Percentiles rank a stretch among this genome's conserved stretches.
Conservation (phyloP, 2,329 filamentous ascomycete species). For the Cladosporium austrohemisphaericum region DNA sequence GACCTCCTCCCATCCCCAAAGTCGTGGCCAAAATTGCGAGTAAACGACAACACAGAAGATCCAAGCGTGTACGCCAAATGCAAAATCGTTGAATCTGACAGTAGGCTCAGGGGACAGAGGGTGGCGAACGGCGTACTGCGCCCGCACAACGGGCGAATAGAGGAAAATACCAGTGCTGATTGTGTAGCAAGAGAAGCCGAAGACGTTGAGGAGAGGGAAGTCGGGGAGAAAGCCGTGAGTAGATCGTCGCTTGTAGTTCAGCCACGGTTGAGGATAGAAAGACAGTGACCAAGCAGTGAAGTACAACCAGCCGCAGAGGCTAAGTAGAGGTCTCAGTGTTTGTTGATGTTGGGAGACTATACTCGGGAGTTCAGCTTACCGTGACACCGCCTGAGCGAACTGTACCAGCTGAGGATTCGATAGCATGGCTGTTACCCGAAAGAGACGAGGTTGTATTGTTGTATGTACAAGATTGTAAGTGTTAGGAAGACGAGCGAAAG, state of each 20-base stretch:
- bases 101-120: conserved; percentile 70
- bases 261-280: conserved; percentile 86
- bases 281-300: conserved; percentile 64
- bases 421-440: no score
- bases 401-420: conserved; percentile 3
- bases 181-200: conserved; percentile 69
- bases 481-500: no score
- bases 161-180: conserved; percentile 72
- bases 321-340: conserved; percentile 7
- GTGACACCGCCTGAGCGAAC: conserved; percentile 5
- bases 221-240: conserved; percentile 84
- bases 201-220: conserved; percentile 72
- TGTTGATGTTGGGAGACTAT: background rate
- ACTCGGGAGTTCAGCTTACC: background rate
- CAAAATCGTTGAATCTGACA: conserved; percentile 84
- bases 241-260: conserved; percentile 72
- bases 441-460: no score
- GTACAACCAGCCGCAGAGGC: conserved; percentile 31
- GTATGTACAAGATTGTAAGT: no score
- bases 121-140: conserved; percentile 80
- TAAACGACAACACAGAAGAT: conserved; percentile 68
- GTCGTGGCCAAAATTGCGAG: conserved; percentile 66
- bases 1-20: conserved; percentile 68
- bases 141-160: conserved; percentile 71
- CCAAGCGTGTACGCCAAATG: conserved; percentile 79